Evolutionary conservation across 371 early-diverging fungal genomes (phyloP).

Genomic region (Mortierella sp.): DNA sequence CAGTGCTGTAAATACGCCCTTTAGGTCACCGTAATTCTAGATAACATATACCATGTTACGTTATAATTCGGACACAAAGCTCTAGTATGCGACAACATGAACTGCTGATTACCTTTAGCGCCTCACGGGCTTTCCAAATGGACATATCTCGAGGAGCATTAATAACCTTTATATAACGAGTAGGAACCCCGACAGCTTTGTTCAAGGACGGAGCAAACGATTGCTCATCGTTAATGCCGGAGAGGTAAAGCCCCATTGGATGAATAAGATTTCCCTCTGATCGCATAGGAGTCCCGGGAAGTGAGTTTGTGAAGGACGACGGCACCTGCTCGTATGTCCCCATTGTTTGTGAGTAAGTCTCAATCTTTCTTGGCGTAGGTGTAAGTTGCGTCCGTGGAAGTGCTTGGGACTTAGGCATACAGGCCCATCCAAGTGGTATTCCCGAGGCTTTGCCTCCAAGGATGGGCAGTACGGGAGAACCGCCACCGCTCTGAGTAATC

Average conservation of each 20-base stretch:
- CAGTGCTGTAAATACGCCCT: constrained; percentile 33
- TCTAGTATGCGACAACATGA: background rate
- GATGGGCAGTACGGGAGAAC: background rate
- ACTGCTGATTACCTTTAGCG: constrained; percentile 29
- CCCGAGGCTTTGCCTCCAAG: too few relatives aligned
- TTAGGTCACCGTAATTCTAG: constrained; percentile 42
- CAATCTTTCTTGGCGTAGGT: background rate
- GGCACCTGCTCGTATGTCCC: background rate
- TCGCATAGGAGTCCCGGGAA: background rate
- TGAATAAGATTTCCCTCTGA: background rate
- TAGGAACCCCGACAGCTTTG: constrained; percentile 7
- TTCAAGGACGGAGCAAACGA: background rate
- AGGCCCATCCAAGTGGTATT: background rate
- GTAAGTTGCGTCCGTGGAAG: too few relatives aligned
- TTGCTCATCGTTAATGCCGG: background rate
- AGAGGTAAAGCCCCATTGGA: background rate
- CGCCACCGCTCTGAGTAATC: too few relatives aligned
- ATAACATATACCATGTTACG: background rate
- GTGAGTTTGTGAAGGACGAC: background rate
- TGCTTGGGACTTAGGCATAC: background rate
- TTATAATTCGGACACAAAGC: background rate
- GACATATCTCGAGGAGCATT: constrained; percentile 33
- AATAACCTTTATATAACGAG: constrained; percentile 34
- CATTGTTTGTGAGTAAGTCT: background rate
- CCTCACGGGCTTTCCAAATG: constrained; percentile 34